These are phyloP conservation scores for Dittrichia graveolens DNA, from an alignment of 129 eudicot species.

Conservation along the genomic window DNA sequence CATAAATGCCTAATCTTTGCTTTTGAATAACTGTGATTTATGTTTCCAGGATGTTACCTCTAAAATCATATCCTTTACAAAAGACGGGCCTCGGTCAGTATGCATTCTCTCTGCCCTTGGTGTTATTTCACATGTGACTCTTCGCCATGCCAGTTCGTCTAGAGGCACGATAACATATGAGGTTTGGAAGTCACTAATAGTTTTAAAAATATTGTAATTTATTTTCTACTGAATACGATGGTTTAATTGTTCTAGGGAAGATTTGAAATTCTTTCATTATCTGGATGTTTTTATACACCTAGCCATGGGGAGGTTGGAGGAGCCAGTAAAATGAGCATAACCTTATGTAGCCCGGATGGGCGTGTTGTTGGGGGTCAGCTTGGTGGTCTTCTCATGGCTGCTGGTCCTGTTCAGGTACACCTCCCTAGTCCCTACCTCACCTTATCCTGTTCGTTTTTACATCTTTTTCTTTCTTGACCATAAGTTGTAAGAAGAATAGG, in stretches of 20 bases:
- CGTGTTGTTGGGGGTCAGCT: constrained; percentile 80
- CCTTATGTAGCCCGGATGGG: constrained; percentile 68
- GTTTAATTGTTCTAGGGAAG: constrained; percentile 51
- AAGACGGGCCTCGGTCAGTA: constrained; percentile 78
- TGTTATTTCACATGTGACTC: constrained; percentile 65
- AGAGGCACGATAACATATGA: constrained; percentile 77
- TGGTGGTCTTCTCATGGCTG: constrained; percentile 73
- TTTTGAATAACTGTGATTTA: constrained; percentile 6
- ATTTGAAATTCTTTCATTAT: constrained; percentile 72
- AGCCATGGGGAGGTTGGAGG: constrained; percentile 44
- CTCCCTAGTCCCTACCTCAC: too few species aligned
- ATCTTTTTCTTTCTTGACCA: background rate
- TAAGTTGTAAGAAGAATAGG: too few species aligned
- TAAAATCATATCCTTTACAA: constrained; percentile 60
- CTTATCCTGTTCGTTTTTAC: background rate
- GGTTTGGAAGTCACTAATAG: constrained; percentile 37
- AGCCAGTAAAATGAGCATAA: constrained; percentile 56
- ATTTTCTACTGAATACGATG: background rate
- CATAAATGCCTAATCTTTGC: background rate
- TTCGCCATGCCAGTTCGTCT: constrained; percentile 61
- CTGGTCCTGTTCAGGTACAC: constrained; percentile 75
- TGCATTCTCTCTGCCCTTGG: constrained; percentile 75
- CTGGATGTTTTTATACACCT: constrained; percentile 65
- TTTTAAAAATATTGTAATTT: background rate
- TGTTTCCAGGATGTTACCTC: constrained; percentile 62